Conservation (phyloP, 2,329 filamentous ascomycete genomes). For the Aspergillus quadricinctus region DNA sequence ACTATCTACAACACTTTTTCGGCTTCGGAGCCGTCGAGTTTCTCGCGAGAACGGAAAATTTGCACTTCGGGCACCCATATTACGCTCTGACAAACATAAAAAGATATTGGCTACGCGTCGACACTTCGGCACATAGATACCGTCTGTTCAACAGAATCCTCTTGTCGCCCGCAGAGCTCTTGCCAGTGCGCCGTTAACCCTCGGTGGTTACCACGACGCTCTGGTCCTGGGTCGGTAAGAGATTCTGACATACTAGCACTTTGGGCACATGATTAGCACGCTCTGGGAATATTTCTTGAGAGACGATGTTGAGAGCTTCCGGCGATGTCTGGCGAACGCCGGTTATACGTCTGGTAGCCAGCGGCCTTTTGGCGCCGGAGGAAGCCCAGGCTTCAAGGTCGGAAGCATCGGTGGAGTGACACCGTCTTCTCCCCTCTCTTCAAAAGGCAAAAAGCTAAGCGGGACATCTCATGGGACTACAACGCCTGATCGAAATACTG, state of each 20-base stretch:
- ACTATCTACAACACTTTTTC: conserved; percentile 5
- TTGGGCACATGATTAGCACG: conserved; percentile 82
- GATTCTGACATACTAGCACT: conserved; percentile 30
- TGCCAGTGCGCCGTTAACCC: conserved; percentile 76
- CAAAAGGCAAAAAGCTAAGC: conserved; percentile 46
- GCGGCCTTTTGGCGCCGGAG: conserved; percentile 23
- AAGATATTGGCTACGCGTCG: conserved; percentile 14
- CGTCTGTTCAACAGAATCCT: conserved; percentile 19
- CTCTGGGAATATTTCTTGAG: conserved; percentile 96
- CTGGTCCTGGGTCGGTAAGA: conserved; percentile 54
- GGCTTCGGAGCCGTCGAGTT: neutral
- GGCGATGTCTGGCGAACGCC: conserved; percentile 75
- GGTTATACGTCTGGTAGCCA: conserved; percentile 45
- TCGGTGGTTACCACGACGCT: conserved; percentile 85
- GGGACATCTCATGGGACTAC: conserved; percentile 44
- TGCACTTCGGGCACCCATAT: neutral
- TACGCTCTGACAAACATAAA: neutral
- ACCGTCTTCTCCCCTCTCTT: conserved; percentile 32
- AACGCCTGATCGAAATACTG: conserved; percentile 39
- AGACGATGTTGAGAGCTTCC: conserved; percentile 95
- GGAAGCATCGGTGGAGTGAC: conserved; percentile 28
- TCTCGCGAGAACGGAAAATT: neutral
- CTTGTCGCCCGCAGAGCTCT: conserved; percentile 48
- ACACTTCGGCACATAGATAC: conserved; percentile 8
- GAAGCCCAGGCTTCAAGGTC: conserved; percentile 21